Conservation (phyloP, 345 rosid species). For the Carallia brachiata region DNA sequence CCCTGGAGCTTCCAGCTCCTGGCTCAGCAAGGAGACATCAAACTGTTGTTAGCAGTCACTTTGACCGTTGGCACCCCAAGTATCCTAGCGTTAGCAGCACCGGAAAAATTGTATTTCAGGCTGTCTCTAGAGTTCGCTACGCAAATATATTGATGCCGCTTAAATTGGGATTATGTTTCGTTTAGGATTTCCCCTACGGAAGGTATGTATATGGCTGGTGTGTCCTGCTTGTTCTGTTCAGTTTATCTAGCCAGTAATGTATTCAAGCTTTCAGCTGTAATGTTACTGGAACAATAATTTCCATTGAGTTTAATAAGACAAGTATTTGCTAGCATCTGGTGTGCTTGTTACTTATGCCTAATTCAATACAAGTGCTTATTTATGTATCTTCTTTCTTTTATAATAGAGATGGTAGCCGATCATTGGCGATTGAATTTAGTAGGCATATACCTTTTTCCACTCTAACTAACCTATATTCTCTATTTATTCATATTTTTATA, state of each 20-base stretch:
- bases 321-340: too few relatives aligned
- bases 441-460: too few relatives aligned
- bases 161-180: conserved; percentile 16
- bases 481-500: too few relatives aligned
- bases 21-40: conserved; percentile 6
- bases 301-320: too few relatives aligned
- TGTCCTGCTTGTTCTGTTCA: not conserved
- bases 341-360: too few relatives aligned
- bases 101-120: not conserved
- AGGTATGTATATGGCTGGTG: not conserved
- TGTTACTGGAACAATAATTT: too few relatives aligned
- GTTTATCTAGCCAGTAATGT: not conserved
- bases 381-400: too few relatives aligned
- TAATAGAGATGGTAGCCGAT: too few relatives aligned
- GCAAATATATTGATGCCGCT: not conserved
- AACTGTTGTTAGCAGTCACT: not conserved
- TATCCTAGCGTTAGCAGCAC: not conserved
- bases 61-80: conserved; percentile 2
- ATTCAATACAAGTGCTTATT: too few relatives aligned
- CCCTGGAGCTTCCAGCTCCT: not conserved
- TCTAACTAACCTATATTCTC: too few relatives aligned
- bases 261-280: not conserved
- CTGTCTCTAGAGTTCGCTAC: not conserved
- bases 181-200: not conserved
- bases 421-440: too few relatives aligned